Conservation (phyloP, 2,329 filamentous ascomycete species). For the Calonectria pseudoreteaudii region DNA sequence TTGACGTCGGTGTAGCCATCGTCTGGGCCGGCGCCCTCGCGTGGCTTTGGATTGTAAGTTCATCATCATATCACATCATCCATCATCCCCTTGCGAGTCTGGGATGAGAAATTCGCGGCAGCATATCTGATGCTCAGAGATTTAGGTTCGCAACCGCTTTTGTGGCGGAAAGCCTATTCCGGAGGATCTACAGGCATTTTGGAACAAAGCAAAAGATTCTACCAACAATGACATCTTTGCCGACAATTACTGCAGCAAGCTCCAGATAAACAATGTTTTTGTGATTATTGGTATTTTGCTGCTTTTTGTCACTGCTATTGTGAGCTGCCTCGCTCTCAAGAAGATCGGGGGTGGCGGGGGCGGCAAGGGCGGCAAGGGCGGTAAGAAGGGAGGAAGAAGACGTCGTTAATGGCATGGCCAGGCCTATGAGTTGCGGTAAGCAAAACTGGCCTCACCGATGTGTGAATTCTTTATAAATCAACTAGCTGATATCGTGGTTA, state of each 20-base stretch:
- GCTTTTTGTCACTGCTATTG: not conserved
- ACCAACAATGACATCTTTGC: not conserved
- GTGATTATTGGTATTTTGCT: not conserved
- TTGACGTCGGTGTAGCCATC: not conserved
- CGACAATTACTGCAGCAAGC: not conserved
- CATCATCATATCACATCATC: too few species aligned
- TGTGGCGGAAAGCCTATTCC: not conserved
- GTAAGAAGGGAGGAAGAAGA: not conserved
- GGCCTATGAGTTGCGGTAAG: not conserved
- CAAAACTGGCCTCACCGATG: not conserved
- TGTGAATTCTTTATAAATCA: not conserved
- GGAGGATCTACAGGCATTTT: too few species aligned
- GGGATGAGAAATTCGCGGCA: too few species aligned
- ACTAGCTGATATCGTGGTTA: not conserved
- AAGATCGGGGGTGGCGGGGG: not conserved
- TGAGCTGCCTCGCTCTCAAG: not conserved
- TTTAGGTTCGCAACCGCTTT: not conserved
- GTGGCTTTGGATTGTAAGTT: not conserved
- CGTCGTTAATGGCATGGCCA: not conserved
- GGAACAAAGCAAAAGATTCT: not conserved
- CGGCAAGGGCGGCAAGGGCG: not conserved
- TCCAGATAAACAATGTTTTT: not conserved
- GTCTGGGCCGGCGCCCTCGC: not conserved
- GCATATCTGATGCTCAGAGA: not conserved
- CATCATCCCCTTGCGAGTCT: not conserved